Evolutionary conservation across 2,329 filamentous ascomycete species (phyloP), one percentile per base, ranked within the genome.

Genomic region (Paracoccidioides brasiliensis): DNA sequence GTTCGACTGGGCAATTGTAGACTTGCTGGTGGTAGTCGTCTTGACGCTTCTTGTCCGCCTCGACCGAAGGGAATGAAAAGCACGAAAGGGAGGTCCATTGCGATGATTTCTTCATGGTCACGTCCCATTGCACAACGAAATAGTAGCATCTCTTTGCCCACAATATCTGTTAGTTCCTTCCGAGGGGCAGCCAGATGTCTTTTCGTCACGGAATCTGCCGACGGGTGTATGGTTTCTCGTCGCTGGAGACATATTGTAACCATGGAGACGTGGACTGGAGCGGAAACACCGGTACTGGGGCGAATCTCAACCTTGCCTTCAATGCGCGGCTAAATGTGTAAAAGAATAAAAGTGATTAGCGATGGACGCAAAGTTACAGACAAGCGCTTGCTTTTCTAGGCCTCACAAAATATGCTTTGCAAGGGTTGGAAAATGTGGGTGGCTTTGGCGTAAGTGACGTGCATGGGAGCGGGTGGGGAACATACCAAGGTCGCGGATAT

Each of bases 261-360:
- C 62, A 96, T 82, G 51, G 90, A 96, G 67, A 98, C 79, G 67
- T 86, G 82, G 64, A 97, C 90, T 44, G 93, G 90, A 64, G 90
- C 90, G 15, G 90, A 91, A 65, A 86, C 84, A 58, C 93, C 91
- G 59, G 85, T 79, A 55, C 83, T 84, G 44, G 93, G 93, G 58
- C 93, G 83, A 64, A 98, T 93, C 75, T 97, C 93, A 69, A 98
- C 93, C 70, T 93, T 95, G 65, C 93, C 93, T 78, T 96, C 91
- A 74, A 98, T 91, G 69, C 93, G 87, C 66, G 93, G 93, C 89
- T 96, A 55, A 67, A 32, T 49, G 52, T 32, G 49, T 22, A 30
- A 38, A 40, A 22, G 51, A 32, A n/a, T 30, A 38, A 40, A 55
- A 32, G 28, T n/a, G 32, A 40, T 33, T 40, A 43, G 42, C 33